Evolutionary conservation across 805 yeast genomes (phyloP).

Genomic region (Ogataea nakhonphanomensis): DNA sequence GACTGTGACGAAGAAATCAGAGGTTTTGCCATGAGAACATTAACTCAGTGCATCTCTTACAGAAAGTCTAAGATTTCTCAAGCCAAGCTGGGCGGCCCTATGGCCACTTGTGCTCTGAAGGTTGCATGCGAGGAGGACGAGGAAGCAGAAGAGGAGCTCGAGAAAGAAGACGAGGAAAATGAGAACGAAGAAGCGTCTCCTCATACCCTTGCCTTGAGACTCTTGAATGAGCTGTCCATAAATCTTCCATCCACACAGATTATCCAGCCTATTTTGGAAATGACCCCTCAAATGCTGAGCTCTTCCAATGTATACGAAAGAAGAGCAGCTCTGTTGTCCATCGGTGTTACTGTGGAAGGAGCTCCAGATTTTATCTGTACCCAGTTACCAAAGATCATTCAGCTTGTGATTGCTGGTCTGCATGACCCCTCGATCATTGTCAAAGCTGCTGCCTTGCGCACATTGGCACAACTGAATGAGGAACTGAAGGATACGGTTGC

Average conservation of each 20-base stretch:
- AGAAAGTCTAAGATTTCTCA: constrained; percentile 77
- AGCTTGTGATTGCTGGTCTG: constrained; percentile 70
- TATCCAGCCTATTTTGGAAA: constrained; percentile 71
- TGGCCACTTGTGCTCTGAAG: constrained; percentile 68
- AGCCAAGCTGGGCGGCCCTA: constrained; percentile 78
- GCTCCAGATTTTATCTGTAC: constrained; percentile 89
- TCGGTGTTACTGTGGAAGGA: constrained; percentile 84
- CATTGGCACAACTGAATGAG: constrained; percentile 71
- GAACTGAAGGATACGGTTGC: constrained; percentile 86
- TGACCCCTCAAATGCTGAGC: constrained; percentile 52
- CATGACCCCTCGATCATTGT: constrained; percentile 73
- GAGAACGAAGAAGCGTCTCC: constrained; percentile 92
- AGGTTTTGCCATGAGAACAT: constrained; percentile 77
- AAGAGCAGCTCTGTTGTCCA: constrained; percentile 79
- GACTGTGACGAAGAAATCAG: constrained; percentile 77
- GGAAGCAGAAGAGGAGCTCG: constrained; percentile 70
- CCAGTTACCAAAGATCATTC: constrained; percentile 70
- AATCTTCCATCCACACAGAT: constrained; percentile 93
- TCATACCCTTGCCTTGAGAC: constrained; percentile 69
- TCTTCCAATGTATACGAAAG: constrained; percentile 72
- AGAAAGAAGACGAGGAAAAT: constrained; percentile 81
- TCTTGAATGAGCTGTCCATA: constrained; percentile 72
- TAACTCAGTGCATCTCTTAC: constrained; percentile 72
- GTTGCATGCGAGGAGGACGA: constrained; percentile 80
- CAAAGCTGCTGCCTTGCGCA: constrained; percentile 79